phyloP scores from a whole-genome alignment of 1,139 yeast species.

The Meyerozyma elateridarum region DNA sequence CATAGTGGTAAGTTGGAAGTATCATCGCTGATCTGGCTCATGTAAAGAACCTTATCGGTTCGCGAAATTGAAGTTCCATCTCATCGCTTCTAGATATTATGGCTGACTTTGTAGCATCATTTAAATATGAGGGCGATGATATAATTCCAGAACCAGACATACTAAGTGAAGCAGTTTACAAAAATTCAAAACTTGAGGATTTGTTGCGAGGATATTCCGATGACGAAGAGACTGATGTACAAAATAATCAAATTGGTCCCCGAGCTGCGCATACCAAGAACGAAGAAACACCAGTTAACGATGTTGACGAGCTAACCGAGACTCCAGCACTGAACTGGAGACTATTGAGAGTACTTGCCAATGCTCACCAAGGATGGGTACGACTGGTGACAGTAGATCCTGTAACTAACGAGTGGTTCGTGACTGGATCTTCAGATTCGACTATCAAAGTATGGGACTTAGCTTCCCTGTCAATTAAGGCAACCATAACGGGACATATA shows the following conservation, averaged over 20 bases:
- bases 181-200: slow-evolving; percentile 23
- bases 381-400: slow-evolving; percentile 78
- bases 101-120: slow-evolving; percentile 4
- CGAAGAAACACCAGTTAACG: background rate
- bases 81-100: slow-evolving; percentile 10
- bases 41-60: too few relatives aligned
- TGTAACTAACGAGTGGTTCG: slow-evolving; percentile 79
- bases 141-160: slow-evolving; percentile 27
- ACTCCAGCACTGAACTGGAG: slow-evolving; percentile 43
- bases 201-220: slow-evolving; percentile 17
- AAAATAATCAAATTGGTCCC: background rate
- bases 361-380: slow-evolving; percentile 94
- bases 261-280: too few relatives aligned
- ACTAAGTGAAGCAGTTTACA: slow-evolving; percentile 31
- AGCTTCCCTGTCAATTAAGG: slow-evolving; percentile 62
- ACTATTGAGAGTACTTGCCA: slow-evolving; percentile 64
- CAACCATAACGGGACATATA: slow-evolving; percentile 84
- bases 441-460: slow-evolving; percentile 92
- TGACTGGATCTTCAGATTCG: slow-evolving; percentile 83
- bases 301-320: background rate
- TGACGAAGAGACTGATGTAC: background rate
- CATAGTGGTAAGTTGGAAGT: slow-evolving; percentile 10
- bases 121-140: slow-evolving; percentile 11
- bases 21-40: too few relatives aligned
- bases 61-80: slow-evolving; percentile 13